Percentiles rank a stretch among this genome's conserved stretches.
Evolutionary conservation across 2,329 filamentous ascomycete species (phyloP).

Genomic region (Neopestalotiopsis clavispora): DNA sequence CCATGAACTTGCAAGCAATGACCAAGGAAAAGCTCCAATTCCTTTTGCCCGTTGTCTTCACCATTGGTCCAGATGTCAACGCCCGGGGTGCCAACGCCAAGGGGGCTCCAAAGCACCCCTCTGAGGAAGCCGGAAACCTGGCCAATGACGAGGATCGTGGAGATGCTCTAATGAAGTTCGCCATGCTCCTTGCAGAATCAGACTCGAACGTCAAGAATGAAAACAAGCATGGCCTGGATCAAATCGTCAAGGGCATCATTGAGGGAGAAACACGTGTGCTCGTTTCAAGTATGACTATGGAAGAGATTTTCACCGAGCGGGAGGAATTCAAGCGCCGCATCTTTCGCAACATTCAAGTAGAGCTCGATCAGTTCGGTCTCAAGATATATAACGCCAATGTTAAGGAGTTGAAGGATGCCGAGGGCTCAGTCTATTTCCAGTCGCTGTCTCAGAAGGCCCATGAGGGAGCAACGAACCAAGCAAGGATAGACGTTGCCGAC

Average conservation of each 20-base stretch:
- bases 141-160: constrained; percentile 51
- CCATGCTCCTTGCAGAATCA: constrained; percentile 74
- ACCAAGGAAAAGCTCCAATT: constrained; percentile 88
- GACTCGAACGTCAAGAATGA: constrained; percentile 45
- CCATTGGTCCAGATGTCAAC: constrained; percentile 80
- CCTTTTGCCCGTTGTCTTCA: constrained; percentile 82
- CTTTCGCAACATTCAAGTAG: constrained; percentile 76
- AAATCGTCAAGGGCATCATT: constrained; percentile 89
- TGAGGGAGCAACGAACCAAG: constrained; percentile 81
- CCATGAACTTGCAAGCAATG: constrained; percentile 85
- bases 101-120: constrained; percentile 21
- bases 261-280: constrained; percentile 86
- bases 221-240: constrained; percentile 69
- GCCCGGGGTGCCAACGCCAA: constrained; percentile 52
- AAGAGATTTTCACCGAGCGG: constrained; percentile 82
- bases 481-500: constrained; percentile 64
- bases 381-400: constrained; percentile 77
- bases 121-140: constrained; percentile 27
- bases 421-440: constrained; percentile 81
- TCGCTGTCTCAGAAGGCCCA: constrained; percentile 83
- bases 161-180: constrained; percentile 79
- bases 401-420: constrained; percentile 85
- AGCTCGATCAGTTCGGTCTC: constrained; percentile 81
- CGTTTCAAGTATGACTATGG: constrained; percentile 90
- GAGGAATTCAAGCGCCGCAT: constrained; percentile 79